Evolutionary conservation across 768 basidiomycete species (phyloP), one percentile per base, ranked within the genome.

Genomic region (Termitomyces sp.): DNA sequence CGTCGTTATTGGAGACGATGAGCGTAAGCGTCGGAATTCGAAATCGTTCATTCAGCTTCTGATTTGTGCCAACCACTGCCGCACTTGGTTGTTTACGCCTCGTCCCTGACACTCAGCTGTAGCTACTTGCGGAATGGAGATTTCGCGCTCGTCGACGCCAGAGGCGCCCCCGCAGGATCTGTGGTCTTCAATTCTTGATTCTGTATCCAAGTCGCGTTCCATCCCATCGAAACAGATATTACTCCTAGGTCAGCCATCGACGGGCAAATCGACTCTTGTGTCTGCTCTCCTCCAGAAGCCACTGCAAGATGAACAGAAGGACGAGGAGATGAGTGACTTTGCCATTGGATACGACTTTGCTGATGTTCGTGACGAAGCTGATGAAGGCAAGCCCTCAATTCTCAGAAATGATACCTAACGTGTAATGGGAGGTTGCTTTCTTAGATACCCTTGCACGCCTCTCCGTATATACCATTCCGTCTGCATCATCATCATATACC

Each of bases 281-380:
- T 79, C 87, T 43, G 87, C 88, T 1, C 71, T 92, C 1, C 77
- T 93, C 29, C 84, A 90, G 66, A 90, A 87, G 69, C 75, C 82
- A 11, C 66, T 69, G n/a, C 62, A 75, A 50, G 83, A 85, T 56
- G 83, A 82, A 56, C 74, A 71, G 46, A 82, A 82, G 62, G 83
- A 84, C 60, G 82, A 84, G 58, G 77, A 82, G 45, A 78, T 79
- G 54, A 75, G 76, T 8, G 92, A 95, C 64, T 89, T 95, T 71
- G 92, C 93, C 0, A 69, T 98, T 62, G 94, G 95, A 38, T 98
- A 95, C 67, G 90, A 95, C 63, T 96, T 92, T 81, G 81, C 91
- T 4, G 91, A 97, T 66, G 83, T 97, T 27, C 78, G 86, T 51
- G 94, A 98, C 65, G 95, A 97, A 27, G 94, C 85, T 4, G 95